These are phyloP conservation scores for Phytophthora pinifolia DNA, from an alignment of 352 stramenopile genomes.

Conservation along the genomic window DNA sequence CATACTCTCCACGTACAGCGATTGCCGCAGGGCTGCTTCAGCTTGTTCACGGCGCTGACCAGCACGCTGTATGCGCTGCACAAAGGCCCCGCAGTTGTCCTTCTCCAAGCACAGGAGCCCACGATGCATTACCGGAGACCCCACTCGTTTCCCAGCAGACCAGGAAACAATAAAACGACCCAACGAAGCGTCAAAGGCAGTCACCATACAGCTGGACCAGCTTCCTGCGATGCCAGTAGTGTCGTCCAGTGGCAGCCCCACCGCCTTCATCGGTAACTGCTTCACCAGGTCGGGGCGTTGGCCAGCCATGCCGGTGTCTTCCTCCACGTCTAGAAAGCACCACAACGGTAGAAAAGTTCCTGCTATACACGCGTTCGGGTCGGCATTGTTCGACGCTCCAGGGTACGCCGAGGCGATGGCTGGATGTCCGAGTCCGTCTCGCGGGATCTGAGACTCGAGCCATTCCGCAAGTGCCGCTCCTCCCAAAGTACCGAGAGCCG, in stretches of 20 bases:
- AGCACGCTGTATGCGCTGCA: conserved; percentile 38
- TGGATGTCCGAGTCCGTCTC: conserved; percentile 47
- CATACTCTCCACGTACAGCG: conserved; percentile 78
- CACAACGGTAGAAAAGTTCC: conserved; percentile 67
- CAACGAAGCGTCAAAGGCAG: conserved; percentile 49
- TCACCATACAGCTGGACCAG: conserved; percentile 81
- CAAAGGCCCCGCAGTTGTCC: conserved; percentile 52
- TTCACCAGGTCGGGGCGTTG: conserved; percentile 23
- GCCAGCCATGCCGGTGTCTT: conserved; percentile 5
- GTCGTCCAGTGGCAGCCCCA: conserved; percentile 67
- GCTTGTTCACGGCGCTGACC: conserved; percentile 54
- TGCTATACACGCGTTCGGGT: conserved; percentile 31
- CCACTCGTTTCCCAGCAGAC: conserved; percentile 72
- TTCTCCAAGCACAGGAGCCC: conserved; percentile 66
- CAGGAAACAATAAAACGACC: conserved; percentile 72
- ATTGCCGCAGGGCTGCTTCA: conserved; percentile 60
- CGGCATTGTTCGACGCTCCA: conserved; percentile 3
- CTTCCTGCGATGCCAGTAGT: conserved; percentile 49
- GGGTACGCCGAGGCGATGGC: conserved; percentile 30
- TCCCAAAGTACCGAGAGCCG: conserved; percentile 14
- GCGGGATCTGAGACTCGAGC: conserved; percentile 46
- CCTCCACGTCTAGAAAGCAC: conserved; percentile 70
- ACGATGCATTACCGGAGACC: conserved; percentile 59
- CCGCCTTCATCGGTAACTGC: conserved; percentile 53
- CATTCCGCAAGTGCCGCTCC: conserved; percentile 41